A percentile compares a stretch with the other conserved stretches of the same genome.
phyloP scores from a whole-genome alignment of 2,329 filamentous ascomycete species.

The Penicillium hordei region DNA sequence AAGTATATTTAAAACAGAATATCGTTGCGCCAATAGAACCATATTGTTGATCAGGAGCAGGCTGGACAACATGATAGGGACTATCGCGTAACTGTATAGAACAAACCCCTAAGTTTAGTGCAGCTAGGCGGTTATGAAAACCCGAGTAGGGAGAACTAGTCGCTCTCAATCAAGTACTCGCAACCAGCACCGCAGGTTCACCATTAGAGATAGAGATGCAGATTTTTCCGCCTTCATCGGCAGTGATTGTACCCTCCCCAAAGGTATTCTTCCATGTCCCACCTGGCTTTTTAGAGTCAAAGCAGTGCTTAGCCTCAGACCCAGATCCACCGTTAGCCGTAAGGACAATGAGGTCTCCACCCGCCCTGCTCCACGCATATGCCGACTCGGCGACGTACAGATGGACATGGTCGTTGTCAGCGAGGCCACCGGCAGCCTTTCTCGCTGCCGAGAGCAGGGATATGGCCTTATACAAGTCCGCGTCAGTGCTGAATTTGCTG shows the following conservation, averaged over 20 bases:
- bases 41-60: background rate
- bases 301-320: background rate
- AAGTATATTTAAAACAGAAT: background rate
- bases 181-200: background rate
- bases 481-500: background rate
- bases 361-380: background rate
- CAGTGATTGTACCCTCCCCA: background rate
- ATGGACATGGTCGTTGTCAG: background rate
- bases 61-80: background rate
- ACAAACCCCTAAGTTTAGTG: background rate
- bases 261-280: background rate
- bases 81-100: background rate
- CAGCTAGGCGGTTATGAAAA: background rate
- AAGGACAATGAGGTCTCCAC: background rate
- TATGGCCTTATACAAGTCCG: background rate
- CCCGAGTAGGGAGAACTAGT: background rate
- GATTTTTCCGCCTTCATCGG: background rate
- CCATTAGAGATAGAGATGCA: background rate
- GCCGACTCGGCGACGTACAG: background rate
- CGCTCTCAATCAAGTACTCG: background rate
- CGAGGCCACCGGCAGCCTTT: background rate
- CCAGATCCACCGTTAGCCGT: background rate
- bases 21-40: background rate
- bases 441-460: background rate
- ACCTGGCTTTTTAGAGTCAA: background rate